These are phyloP conservation scores for Aspergillus mulundensis DNA, from an alignment of 495 filamentous ascomycete species.

Conservation along the genomic window DNA sequence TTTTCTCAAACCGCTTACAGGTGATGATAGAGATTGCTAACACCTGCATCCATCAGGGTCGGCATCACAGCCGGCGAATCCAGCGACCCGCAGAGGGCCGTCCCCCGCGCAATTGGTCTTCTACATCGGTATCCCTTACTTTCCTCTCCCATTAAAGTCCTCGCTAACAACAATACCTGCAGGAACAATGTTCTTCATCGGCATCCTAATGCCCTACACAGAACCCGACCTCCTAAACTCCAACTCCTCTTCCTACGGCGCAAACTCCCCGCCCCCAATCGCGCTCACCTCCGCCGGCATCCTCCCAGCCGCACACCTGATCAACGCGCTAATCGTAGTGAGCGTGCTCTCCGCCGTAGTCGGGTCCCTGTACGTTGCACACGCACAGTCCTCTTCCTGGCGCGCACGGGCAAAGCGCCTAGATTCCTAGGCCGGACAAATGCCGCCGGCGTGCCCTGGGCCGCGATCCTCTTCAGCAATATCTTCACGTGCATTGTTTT, in stretches of 20 bases:
- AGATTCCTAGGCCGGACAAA: constrained; percentile 60
- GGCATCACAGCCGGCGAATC: constrained; percentile 67
- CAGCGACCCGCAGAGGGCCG: constrained; percentile 59
- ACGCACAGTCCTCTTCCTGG: constrained; percentile 64
- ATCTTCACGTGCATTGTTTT: constrained; percentile 64
- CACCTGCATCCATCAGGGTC: constrained; percentile 39
- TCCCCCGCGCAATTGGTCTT: constrained; percentile 68
- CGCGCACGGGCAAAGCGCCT: constrained; percentile 60
- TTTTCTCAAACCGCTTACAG: not conserved
- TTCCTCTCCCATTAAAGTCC: not conserved
- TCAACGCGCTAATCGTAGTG: constrained; percentile 69
- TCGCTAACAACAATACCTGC: not conserved
- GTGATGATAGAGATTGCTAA: too few species aligned
- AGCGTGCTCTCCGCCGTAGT: constrained; percentile 68
- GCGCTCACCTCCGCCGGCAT: constrained; percentile 63
- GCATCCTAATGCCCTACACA: constrained; percentile 57
- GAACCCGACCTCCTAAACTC: constrained; percentile 23
- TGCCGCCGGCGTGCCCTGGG: constrained; percentile 60
- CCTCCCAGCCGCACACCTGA: constrained; percentile 63
- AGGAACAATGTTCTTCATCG: constrained; percentile 64
- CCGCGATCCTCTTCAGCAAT: constrained; percentile 59
- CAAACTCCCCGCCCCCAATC: constrained; percentile 72
- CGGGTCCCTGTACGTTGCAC: constrained; percentile 62
- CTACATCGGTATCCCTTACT: constrained; percentile 52
- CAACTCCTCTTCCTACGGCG: constrained; percentile 43